Evolutionary conservation across 768 basidiomycete genomes (phyloP).

Genomic region (Mycena indigotica): DNA sequence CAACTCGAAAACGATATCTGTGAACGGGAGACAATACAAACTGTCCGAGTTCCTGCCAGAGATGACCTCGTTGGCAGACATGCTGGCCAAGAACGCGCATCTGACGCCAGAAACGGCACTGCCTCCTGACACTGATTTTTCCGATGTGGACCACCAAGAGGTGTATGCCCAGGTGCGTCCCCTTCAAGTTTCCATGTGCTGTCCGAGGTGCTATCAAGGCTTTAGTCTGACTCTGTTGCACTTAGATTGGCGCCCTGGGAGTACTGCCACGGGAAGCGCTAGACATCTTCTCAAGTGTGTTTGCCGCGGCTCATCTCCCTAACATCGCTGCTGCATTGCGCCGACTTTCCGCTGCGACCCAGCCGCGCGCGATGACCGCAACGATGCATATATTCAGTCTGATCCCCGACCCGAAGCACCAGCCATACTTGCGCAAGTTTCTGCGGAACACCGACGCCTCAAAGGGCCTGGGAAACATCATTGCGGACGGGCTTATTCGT

Average conservation of each 20-base stretch:
- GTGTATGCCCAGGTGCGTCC: constrained; percentile 11
- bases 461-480: constrained; percentile 20
- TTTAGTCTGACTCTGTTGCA: not conserved
- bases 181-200: no score
- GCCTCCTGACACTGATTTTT: constrained; percentile 12
- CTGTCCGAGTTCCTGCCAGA: constrained; percentile 5
- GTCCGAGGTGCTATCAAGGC: no score
- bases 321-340: constrained; percentile 17
- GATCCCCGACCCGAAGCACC: constrained; percentile 21
- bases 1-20: not conserved
- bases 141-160: constrained; percentile 9
- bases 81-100: constrained; percentile 13
- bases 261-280: constrained; percentile 14
- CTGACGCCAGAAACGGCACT: constrained; percentile 11
- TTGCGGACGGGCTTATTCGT: constrained; percentile 14
- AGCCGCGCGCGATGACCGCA: constrained; percentile 19
- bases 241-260: constrained; percentile 15
- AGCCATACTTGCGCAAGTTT: constrained; percentile 27
- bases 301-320: constrained; percentile 21
- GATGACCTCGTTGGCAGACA: constrained; percentile 1
- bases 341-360: constrained; percentile 18
- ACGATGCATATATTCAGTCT: constrained; percentile 24
- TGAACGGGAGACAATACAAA: constrained; percentile 15
- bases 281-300: constrained; percentile 18
- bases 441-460: constrained; percentile 13